Conservation (phyloP, 139 green algal genomes). For the Volvox reticuliferus region DNA sequence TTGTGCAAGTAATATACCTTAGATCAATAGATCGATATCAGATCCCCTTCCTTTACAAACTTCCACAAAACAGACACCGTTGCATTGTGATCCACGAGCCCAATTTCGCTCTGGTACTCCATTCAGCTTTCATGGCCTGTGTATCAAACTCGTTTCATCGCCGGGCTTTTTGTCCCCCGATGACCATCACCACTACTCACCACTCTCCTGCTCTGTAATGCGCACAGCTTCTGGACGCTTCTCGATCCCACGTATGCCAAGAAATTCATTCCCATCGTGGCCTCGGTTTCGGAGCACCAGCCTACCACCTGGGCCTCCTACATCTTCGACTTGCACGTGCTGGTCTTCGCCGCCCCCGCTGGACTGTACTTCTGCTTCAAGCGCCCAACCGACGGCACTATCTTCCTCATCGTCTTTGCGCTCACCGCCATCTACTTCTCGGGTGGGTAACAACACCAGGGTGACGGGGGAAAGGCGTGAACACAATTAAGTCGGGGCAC, state of each 20-base stretch:
- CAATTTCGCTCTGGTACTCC: too few species aligned
- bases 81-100: too few species aligned
- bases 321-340: conserved; percentile 74
- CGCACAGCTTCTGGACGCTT: conserved; percentile 65
- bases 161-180: too few species aligned
- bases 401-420: conserved; percentile 62
- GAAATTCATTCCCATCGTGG: conserved; percentile 76
- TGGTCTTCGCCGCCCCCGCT: conserved; percentile 55
- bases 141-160: too few species aligned
- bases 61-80: too few species aligned
- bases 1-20: too few species aligned
- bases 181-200: not conserved
- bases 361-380: conserved; percentile 59
- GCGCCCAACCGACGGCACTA: conserved; percentile 57
- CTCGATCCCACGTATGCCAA: conserved; percentile 78
- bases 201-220: not conserved
- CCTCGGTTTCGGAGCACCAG: conserved; percentile 78
- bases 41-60: too few species aligned
- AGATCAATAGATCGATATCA: too few species aligned
- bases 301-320: conserved; percentile 77
- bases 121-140: too few species aligned
- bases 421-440: conserved; percentile 65
- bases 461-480: too few species aligned
- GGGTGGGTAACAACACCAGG: conserved; percentile 19
- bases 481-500: too few species aligned